Evolutionary conservation across 345 rosid genomes (phyloP), one percentile per base, ranked within the genome.

Genomic region (Arabidopsis arenosa): DNA sequence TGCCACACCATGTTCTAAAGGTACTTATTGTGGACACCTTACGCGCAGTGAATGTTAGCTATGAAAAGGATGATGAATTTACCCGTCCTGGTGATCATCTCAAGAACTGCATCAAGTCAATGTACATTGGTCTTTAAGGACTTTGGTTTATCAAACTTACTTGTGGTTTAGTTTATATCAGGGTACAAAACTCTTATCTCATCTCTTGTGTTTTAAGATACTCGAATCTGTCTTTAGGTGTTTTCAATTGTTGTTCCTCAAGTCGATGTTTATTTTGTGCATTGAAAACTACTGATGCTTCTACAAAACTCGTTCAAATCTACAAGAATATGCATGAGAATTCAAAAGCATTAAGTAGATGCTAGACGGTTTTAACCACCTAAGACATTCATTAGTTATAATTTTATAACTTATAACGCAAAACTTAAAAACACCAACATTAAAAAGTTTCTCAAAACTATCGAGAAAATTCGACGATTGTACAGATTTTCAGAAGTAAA

Each of bases 401-500:
- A 32, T 11, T 56, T 18, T 18, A 18, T 11, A 11, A 32, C 21
- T 56, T 60, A 18, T 39, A 21, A 6, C 1, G 15, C 15, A 61
- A 23, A 63, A 1, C 8, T 39, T 11, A 0, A 55, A 13, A 32
- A 58, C 1, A 35, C 21, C 12, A 14, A 23, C 18, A 45, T n/a
- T 2, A n/a, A 43, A 43, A 5, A 2, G 14, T 14, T 44, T 9
- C 26, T 36, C 44, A 43, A 8, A 47, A 35, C 47, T 48, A 33
- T 47, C 7, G 10, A 47, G 67, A 47, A 71, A 48, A 60, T 5
- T 49, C 28, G 61, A 39, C 2, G 53, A 62, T 51, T 26, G 68
- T 54, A 63, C 55, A 53, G 28, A 30, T 54, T 32, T 32, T 15
- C 17, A 40, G 5, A 55, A 17, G 17, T 2, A 9, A 54, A 28